Evolutionary conservation across 2,329 filamentous ascomycete genomes (phyloP), one percentile per base, ranked within the genome.

Genomic region (Colletotrichum acutatum): DNA sequence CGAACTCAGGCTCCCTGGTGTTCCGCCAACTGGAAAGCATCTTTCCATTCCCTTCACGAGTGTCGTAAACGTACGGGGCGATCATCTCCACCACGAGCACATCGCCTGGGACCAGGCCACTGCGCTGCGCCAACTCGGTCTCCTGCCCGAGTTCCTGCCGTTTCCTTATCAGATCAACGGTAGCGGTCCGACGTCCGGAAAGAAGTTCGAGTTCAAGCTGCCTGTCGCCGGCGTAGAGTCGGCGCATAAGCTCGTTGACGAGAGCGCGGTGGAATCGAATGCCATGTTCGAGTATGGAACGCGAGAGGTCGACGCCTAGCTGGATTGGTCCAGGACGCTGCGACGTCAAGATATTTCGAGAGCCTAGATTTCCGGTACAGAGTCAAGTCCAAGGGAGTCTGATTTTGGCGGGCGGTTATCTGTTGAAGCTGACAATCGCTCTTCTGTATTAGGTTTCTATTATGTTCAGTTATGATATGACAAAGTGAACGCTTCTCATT

Each of bases 91-190:
- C 71, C 90, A 92, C 68, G 91, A 93, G 77, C 91, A 93, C 74
- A 90, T 93, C 14, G 85, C 87, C 11, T 93, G 91, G 91, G 91
- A 93, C 68, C 91, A 93, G 77, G 90, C 86, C 0, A 92, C 89
- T 0, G 89, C 89, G 9, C 80, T 93, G n/a, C 81, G 86, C 5
- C 90, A 92, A 76, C 77, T 90, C 2, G 90, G 88, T 0, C 75
- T 91, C 57, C 76, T 92, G 67, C 81, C 81, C 1, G 80, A 93
- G 69, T 93, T 90, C 74, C 84, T 94, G 0, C 87, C 89, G 0
- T 93, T 90, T 72, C 91, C 90, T 0, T 74, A 74, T 42, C 68
- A 62, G 22, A 74, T 72, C 58, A 68, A 72, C 42, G 71, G 71
- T n/a, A 59, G 53, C 11, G 58, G 24, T 8, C 67, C 71, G 30